These are phyloP conservation scores for Cryphonectria nitschkei DNA, from an alignment of 2,329 filamentous ascomycete genomes.

Conservation along the genomic window DNA sequence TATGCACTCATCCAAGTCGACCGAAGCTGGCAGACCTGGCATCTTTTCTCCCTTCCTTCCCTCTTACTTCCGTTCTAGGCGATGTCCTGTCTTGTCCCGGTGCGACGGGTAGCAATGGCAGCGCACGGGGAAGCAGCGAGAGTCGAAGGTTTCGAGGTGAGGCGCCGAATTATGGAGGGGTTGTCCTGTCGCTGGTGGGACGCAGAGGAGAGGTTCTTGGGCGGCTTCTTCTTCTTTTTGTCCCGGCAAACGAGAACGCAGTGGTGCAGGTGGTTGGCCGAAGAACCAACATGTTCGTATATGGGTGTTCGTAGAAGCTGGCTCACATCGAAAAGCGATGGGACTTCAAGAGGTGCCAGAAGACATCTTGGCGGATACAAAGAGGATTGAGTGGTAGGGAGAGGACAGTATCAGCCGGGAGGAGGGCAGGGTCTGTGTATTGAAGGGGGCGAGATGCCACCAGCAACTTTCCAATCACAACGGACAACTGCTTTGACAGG, in stretches of 20 bases:
- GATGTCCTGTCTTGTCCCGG: constrained; percentile 1
- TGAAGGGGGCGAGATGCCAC: neutral
- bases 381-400: neutral
- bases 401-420: neutral
- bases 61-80: neutral
- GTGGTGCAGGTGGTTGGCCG: constrained; percentile 33
- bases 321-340: constrained; percentile 14
- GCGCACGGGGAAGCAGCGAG: neutral
- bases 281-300: constrained; percentile 37
- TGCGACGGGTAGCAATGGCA: neutral
- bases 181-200: constrained; percentile 23
- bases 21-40: constrained; percentile 69
- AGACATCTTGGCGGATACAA: neutral
- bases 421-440: neutral
- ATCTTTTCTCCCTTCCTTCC: constrained; percentile 33
- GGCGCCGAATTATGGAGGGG: constrained; percentile 17
- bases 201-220: constrained; percentile 20
- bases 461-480: neutral
- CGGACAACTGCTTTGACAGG: neutral
- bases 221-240: constrained; percentile 16
- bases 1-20: constrained; percentile 99
- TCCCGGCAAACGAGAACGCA: constrained; percentile 36
- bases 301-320: neutral
- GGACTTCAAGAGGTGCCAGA: neutral
- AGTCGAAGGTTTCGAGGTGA: neutral